Evolutionary conservation across 768 basidiomycete species (phyloP), one percentile per base, ranked within the genome.

Genomic region (Russula ochroleuca): DNA sequence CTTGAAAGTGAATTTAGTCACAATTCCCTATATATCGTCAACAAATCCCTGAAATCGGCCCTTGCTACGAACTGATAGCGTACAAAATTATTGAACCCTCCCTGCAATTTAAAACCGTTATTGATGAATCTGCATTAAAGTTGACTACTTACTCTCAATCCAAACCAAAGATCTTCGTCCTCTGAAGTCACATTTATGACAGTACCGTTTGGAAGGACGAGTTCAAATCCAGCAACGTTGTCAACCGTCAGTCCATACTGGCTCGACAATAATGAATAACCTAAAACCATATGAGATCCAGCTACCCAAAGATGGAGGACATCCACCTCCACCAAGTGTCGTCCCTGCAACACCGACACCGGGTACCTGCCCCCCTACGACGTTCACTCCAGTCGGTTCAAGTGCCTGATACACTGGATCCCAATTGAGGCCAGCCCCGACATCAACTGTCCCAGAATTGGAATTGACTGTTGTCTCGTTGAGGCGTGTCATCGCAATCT

Each of bases 211-310:
- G 74, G 74, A 2, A 72, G 54, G 17, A 75, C 74, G 25, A 76
- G 61, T 54, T 73, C 54, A 13, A 67, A 70, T 35, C 52, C 67
- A 15, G 57, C 63, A 31, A 78, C 54, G 54, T 76, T 77, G 63
- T 78, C 77, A 40, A 76, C 64, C 2, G 70, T 70, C 19, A 77
- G 59, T 9, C 76, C 73, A 57, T 70, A 70, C 54, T 72, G 70
- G 57, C 71, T 75, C 7, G 70, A 73, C 60, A 69, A 70, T 50
- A 67, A 60, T 0, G 73, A 73, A 65, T 72, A 77, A 7, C 76
- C 76, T 59, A 21, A 15, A 45, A 11, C 1, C 23, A n/a, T 51
- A 3, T 33, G 15, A 51, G 4, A 38, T 54, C 1, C 13, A 15
- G 37, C 23, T 40, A 9, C 14, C 52, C 5, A 7, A 10, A 13